A percentile compares a stretch with the other conserved stretches of the same genome.
Conservation (phyloP, 495 filamentous ascomycete species). For the Neurospora africana region DNA sequence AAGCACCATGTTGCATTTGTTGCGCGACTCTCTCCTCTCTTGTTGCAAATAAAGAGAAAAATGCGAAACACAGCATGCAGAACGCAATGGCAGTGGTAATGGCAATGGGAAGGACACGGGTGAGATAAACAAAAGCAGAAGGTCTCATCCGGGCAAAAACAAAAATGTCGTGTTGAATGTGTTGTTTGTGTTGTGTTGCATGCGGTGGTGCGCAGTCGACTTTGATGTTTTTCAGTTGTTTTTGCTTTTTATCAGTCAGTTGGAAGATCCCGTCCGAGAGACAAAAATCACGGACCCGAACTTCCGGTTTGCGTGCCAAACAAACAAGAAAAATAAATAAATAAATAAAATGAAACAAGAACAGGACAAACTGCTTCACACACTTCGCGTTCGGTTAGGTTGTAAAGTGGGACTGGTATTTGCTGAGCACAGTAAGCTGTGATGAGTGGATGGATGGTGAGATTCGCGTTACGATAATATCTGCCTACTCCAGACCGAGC, state of each 20-base stretch:
- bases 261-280: not conserved
- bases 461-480: not conserved
- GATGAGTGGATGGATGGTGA: not conserved
- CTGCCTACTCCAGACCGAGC: not conserved
- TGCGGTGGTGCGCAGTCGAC: not conserved
- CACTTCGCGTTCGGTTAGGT: not conserved
- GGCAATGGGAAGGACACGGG: not conserved
- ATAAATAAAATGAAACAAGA: too few relatives aligned
- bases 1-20: not conserved
- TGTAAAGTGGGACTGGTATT: not conserved
- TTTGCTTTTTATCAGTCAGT: not conserved
- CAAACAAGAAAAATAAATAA: too few relatives aligned
- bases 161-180: not conserved
- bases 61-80: not conserved
- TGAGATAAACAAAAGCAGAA: not conserved
- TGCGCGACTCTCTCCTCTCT: not conserved
- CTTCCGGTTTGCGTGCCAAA: not conserved
- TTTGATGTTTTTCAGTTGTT: not conserved
- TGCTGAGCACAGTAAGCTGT: not conserved
- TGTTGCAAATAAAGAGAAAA: not conserved
- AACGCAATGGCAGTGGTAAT: not conserved
- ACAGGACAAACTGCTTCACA: not conserved
- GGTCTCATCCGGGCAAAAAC: not conserved
- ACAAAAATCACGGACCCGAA: not conserved
- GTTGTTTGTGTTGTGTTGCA: not conserved